These are phyloP conservation scores for Chytridium lagenaria DNA, from an alignment of 371 early-diverging fungal genomes.

Conservation along the genomic window DNA sequence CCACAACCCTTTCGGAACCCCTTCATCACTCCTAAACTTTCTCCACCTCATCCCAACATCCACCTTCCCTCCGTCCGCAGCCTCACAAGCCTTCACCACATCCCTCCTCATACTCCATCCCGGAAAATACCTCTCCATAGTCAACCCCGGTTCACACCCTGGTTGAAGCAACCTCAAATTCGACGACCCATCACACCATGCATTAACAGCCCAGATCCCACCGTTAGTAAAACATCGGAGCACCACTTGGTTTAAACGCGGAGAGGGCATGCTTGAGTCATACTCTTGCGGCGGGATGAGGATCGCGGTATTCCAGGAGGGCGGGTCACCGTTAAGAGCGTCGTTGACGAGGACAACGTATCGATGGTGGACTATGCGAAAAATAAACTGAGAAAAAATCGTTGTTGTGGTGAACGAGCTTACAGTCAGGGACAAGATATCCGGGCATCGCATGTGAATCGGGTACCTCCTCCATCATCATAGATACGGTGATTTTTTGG, in stretches of 20 bases:
- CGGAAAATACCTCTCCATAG: slow-evolving; percentile 11
- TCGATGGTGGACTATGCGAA: neutral
- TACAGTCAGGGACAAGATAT: slow-evolving; percentile 4
- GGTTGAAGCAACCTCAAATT: slow-evolving; percentile 11
- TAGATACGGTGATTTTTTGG: neutral
- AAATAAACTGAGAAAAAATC: neutral
- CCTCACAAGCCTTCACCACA: slow-evolving; percentile 10
- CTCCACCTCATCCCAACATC: slow-evolving; percentile 13
- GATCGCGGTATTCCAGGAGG: slow-evolving; percentile 13
- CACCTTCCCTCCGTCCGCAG: neutral
- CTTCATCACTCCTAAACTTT: neutral
- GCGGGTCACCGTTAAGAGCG: neutral
- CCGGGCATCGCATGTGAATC: slow-evolving; percentile 9
- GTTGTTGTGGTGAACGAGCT: neutral
- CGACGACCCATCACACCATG: neutral
- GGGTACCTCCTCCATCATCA: slow-evolving; percentile 5
- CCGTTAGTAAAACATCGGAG: slow-evolving; percentile 16
- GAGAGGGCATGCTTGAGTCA: slow-evolving; percentile 10
- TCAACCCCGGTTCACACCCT: neutral
- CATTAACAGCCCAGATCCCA: neutral
- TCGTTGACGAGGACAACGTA: slow-evolving; percentile 18
- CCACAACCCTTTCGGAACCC: slow-evolving; percentile 6
- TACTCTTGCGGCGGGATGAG: neutral
- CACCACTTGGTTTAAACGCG: neutral
- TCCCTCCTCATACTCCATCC: slow-evolving; percentile 9